Base-by-base conservation (phyloP, 73 alveolate species). In the Blepharisma stoltei region DNA sequence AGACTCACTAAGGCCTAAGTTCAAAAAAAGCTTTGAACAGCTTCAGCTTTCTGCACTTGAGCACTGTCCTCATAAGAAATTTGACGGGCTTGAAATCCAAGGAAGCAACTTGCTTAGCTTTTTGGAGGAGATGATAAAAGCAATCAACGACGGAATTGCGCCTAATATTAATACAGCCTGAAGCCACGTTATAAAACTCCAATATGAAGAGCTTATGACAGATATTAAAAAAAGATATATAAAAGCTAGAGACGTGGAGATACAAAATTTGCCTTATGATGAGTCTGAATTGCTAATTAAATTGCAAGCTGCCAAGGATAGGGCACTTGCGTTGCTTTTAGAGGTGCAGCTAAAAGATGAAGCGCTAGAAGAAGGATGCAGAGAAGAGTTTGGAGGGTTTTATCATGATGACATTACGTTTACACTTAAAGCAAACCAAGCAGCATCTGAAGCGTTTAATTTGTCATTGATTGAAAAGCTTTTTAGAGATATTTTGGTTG, bases 1-100 rank as follows among this genome's bases (percentile, higher is more conserved):
- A 76, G 75, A 86, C 48, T 32, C 73, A 65, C 54, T 84, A 32
- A 68, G 92, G 49, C 84, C 90, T 11, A 84, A 84, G 27, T 84
- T 84, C 81, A 71, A 69, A 55, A 80, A 78, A 46, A 78, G 69
- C 54, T 76, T 84, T 7, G 79, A 69, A 1, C 11, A 69, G 5
- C 60, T 69, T 4, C 11, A 69, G 27, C 37, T n/a, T 9, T 18
- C 20, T 11, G 20, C 27, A 7, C 71, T 69, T 23, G 55, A 44
- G n/a, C 32, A 43, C 20, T 69, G 67, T 38, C 79, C 79, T 43
- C n/a, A 11, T 69, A 69, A 69, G 27, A 44, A 43, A 69, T 14
- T 69, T 7, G 27, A 69, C 5, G 79, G 65, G 27, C 11, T 11
- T n/a, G 55, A 69, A 69, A 43, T 69, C n/a, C 11, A 11, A 18